Evolutionary conservation across 305 asterid genomes (phyloP).

Genomic region (Solanum hybrid): DNA sequence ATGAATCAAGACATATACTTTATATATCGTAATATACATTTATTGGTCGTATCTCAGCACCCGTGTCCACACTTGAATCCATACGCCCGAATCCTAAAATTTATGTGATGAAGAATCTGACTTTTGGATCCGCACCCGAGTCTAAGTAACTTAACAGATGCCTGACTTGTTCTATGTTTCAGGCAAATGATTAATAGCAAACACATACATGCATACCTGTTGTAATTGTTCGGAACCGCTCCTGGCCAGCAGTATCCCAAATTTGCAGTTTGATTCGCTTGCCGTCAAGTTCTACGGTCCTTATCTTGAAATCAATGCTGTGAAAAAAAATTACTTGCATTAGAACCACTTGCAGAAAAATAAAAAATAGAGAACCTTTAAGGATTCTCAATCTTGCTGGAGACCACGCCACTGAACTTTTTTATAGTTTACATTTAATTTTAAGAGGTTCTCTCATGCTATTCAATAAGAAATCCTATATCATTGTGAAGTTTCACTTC

Average conservation of each 20-base stretch:
- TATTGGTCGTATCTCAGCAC: not conserved
- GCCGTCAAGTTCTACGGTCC: conserved; percentile 84
- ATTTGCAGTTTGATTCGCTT: conserved; percentile 83
- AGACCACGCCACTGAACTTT: not conserved
- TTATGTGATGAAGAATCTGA: not conserved
- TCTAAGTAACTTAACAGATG: not conserved
- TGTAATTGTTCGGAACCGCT: conserved; percentile 89
- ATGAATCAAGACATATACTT: not conserved
- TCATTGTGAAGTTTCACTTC: not conserved
- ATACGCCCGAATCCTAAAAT: not conserved
- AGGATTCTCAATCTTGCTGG: not conserved
- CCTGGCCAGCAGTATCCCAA: conserved; percentile 98
- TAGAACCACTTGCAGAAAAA: not conserved
- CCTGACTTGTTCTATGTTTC: not conserved
- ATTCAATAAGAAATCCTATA: not conserved
- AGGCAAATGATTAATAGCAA: not conserved
- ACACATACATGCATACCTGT: conserved; percentile 27
- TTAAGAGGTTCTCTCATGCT: not conserved
- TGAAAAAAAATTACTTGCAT: not conserved
- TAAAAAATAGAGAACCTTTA: not conserved
- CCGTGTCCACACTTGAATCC: not conserved
- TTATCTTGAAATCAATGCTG: conserved; percentile 84
- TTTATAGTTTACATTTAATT: not conserved
- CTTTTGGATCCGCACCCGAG: not conserved
- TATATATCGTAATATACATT: not conserved